A percentile compares a stretch with the other conserved stretches of the same genome.
Evolutionary conservation across 108 stramenopile genomes (phyloP).

Genomic region (Cyclotella cryptica): DNA sequence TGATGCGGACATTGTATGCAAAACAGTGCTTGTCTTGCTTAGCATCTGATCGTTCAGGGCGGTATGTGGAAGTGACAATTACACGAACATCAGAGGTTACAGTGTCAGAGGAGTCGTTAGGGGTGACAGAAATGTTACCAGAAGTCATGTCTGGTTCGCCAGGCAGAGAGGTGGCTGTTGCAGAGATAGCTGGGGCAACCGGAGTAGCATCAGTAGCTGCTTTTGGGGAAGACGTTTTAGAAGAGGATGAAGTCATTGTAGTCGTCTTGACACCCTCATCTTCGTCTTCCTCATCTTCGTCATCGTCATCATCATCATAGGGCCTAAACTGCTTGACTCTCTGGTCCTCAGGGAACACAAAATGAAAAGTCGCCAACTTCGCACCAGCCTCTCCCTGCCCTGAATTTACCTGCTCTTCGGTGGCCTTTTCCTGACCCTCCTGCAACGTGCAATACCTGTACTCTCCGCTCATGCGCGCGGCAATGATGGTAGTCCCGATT

Average conservation of each 20-base stretch:
- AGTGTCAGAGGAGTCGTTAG: constrained; percentile 73
- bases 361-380: constrained; percentile 81
- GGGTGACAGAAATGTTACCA: constrained; percentile 64
- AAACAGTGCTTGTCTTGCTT: constrained; percentile 88
- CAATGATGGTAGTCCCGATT: constrained; percentile 83
- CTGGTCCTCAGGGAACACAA: constrained; percentile 89
- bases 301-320: constrained; percentile 79
- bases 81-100: constrained; percentile 82
- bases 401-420: constrained; percentile 74
- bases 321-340: constrained; percentile 77
- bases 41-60: constrained; percentile 88
- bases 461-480: constrained; percentile 87
- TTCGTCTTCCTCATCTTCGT: constrained; percentile 72
- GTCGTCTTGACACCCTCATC: constrained; percentile 42
- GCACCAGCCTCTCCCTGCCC: constrained; percentile 78
- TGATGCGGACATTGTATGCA: constrained; percentile 94
- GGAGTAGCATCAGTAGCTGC: constrained; percentile 26
- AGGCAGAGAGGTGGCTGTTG: constrained; percentile 69
- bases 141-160: constrained; percentile 88
- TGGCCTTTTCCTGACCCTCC: constrained; percentile 74
- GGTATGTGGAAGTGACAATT: constrained; percentile 83
- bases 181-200: constrained; percentile 11
- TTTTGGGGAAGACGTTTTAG: constrained; percentile 31
- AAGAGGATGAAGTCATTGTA: constrained; percentile 24
- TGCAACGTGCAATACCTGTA: constrained; percentile 74